Conservation (phyloP, 164 flowering plant genomes). For the Pachysandra terminalis region DNA sequence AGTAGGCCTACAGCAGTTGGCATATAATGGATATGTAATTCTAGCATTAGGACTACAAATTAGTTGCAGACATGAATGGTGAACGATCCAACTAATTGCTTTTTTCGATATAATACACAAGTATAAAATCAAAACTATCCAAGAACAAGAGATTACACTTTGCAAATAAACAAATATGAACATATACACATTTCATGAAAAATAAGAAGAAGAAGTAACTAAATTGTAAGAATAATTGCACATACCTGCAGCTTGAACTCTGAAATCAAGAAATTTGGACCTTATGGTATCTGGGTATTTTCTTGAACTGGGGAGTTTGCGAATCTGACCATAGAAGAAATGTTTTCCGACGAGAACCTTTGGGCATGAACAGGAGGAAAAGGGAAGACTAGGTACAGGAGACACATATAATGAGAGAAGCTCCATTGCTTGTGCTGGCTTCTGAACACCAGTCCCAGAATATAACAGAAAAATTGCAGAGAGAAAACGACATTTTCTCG, state of each 20-base stretch:
- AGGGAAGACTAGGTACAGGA: slow-evolving; percentile 20
- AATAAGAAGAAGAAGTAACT: background rate
- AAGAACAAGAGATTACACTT: slow-evolving; percentile 1
- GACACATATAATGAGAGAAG: slow-evolving; percentile 29
- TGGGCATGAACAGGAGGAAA: slow-evolving; percentile 20
- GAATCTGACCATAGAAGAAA: slow-evolving; percentile 23
- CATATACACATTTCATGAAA: slow-evolving; percentile 8
- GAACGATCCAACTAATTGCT: background rate
- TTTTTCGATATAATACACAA: background rate
- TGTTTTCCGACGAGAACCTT: slow-evolving; percentile 21
- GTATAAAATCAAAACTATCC: background rate
- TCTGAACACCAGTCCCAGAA: background rate
- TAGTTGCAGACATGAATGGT: background rate
- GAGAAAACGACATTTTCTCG: no score
- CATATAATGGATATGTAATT: background rate
- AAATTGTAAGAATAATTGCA: background rate
- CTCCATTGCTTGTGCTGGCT: slow-evolving; percentile 32
- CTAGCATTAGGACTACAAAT: background rate
- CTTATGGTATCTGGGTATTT: slow-evolving; percentile 31
- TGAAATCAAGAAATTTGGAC: slow-evolving; percentile 33
- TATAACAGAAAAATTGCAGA: background rate
- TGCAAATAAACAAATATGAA: background rate
- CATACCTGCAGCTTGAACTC: slow-evolving; percentile 55
- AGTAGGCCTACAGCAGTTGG: no score
- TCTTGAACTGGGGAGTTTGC: slow-evolving; percentile 23